A percentile compares a stretch with the other conserved stretches of the same genome.
phyloP scores from a whole-genome alignment of 2,329 filamentous ascomycete genomes.

The Monilinia laxa region DNA sequence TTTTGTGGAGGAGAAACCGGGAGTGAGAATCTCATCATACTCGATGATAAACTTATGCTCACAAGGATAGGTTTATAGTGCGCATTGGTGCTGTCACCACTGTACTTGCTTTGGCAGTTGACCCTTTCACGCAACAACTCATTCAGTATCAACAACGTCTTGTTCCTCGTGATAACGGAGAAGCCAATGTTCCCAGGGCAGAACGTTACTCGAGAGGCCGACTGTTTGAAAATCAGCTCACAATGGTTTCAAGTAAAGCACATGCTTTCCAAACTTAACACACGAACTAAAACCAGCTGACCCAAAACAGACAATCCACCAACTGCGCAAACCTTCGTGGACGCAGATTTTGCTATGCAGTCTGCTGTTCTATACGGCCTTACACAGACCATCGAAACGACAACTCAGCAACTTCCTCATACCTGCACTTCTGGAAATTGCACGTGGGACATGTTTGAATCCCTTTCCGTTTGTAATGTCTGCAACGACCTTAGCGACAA shows the following conservation, averaged over 20 bases:
- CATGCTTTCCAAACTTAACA: not conserved
- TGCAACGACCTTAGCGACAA: conserved; percentile 13
- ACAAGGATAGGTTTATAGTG: conserved; percentile 7
- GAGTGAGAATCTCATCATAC: not conserved
- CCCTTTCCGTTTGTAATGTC: conserved; percentile 11
- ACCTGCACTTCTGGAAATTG: conserved; percentile 11
- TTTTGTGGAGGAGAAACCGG: conserved; percentile 12
- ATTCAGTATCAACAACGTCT: conserved; percentile 8
- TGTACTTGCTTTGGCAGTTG: conserved; percentile 9
- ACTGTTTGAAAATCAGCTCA: not conserved
- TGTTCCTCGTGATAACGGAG: not conserved
- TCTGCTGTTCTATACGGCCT: conserved; percentile 13
- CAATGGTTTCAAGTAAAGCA: conserved; percentile 1
- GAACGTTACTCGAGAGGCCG: conserved; percentile 10
- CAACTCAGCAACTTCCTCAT: conserved; percentile 11
- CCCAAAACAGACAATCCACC: not conserved
- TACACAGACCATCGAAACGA: not conserved
- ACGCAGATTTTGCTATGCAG: conserved; percentile 12
- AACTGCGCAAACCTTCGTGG: not conserved
- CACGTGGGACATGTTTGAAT: conserved; percentile 8
- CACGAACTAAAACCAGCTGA: not conserved
- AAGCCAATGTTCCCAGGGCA: not conserved
- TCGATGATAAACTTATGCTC: not conserved
- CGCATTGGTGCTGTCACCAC: conserved; percentile 10
- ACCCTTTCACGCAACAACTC: conserved; percentile 16